Conservation (phyloP, 306 rosid genomes). For the Geum urbanum region DNA sequence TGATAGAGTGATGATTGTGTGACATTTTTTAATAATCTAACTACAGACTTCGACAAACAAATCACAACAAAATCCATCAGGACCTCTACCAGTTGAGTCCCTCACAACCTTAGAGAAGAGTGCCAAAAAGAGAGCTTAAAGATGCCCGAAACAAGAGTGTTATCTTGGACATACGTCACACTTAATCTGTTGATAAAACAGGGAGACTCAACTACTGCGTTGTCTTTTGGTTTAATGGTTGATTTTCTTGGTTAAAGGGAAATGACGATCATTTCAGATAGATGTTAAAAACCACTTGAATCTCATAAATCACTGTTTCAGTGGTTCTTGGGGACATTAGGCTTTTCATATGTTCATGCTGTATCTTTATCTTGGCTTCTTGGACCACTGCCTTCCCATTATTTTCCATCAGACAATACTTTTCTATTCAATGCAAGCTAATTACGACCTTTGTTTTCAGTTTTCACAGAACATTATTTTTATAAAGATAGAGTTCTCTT, state of each 20-base stretch:
- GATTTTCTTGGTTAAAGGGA: not conserved
- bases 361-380: not conserved
- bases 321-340: not conserved
- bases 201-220: not conserved
- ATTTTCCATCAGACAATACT: not conserved
- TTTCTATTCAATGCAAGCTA: not conserved
- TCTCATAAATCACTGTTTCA: not conserved
- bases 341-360: not conserved
- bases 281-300: not conserved
- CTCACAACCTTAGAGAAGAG: not conserved
- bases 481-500: no score
- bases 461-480: not conserved
- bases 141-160: not conserved
- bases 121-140: not conserved
- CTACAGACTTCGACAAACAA: not conserved
- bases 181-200: no score
- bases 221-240: not conserved
- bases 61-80: not conserved
- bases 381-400: not conserved
- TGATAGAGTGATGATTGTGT: not conserved
- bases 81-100: not conserved
- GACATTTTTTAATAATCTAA: not conserved
- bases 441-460: not conserved
- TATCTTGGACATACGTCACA: not conserved
- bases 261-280: not conserved